Percentiles rank a stretch among this genome's conserved stretches.
Conservation (phyloP, 2,329 filamentous ascomycete species). For the Penicillium sp. region DNA sequence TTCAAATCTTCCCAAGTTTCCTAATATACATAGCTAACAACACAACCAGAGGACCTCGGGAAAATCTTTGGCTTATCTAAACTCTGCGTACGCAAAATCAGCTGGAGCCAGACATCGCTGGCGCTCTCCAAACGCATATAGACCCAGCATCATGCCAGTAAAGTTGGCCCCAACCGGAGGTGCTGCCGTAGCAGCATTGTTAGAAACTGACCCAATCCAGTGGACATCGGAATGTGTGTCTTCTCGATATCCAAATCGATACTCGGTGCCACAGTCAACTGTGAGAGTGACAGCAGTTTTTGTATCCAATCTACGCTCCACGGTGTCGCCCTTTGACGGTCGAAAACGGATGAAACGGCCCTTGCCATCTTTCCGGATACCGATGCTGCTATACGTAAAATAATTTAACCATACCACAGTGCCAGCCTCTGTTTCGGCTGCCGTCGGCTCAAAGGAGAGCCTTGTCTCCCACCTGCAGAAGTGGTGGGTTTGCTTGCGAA, state of each 20-base stretch:
- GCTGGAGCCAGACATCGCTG: slow-evolving; percentile 36
- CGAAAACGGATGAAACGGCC: slow-evolving; percentile 22
- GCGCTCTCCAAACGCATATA: slow-evolving; percentile 39
- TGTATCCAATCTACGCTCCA: slow-evolving; percentile 11
- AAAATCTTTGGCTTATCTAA: neutral
- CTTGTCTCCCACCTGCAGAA: slow-evolving; percentile 37
- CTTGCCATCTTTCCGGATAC: slow-evolving; percentile 24
- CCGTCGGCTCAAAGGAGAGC: slow-evolving; percentile 42
- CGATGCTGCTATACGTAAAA: slow-evolving; percentile 39
- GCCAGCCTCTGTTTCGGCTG: slow-evolving; percentile 44
- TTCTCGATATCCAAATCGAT: slow-evolving; percentile 23
- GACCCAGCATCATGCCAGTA: slow-evolving; percentile 42
- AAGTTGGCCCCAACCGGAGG: slow-evolving; percentile 37
- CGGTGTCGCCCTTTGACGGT: slow-evolving; percentile 14
- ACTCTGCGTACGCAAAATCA: slow-evolving; percentile 34
- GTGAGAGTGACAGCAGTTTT: slow-evolving; percentile 20
- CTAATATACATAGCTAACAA: no score
- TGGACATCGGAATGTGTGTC: slow-evolving; percentile 3
- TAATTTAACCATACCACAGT: slow-evolving; percentile 49
- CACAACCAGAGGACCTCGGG: no score
- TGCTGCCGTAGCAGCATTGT: slow-evolving; percentile 27
- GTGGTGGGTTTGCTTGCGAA: slow-evolving; percentile 47
- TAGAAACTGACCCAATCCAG: slow-evolving; percentile 27
- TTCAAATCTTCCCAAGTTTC: neutral
- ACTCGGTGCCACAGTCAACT: slow-evolving; percentile 27